These are phyloP conservation scores for Pulicaria dysenterica DNA, from an alignment of 129 eudicot genomes.

Conservation along the genomic window DNA sequence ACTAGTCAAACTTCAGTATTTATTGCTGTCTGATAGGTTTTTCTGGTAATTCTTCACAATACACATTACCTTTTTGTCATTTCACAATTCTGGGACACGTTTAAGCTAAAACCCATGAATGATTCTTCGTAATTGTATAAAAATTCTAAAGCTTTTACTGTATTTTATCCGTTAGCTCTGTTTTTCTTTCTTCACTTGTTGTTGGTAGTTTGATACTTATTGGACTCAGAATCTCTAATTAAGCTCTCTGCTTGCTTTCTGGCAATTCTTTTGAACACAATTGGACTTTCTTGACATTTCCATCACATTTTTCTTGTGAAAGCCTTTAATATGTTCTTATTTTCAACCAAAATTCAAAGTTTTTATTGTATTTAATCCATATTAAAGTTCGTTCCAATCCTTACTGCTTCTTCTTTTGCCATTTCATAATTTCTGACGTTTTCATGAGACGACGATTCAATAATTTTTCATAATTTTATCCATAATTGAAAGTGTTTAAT, in stretches of 20 bases:
- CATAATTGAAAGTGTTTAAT: not conserved
- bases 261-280: not conserved
- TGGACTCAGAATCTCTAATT: not conserved
- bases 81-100: slow-evolving; percentile 23
- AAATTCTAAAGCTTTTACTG: not conserved
- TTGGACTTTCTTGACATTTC: slow-evolving; percentile 5
- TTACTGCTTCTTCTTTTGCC: not conserved
- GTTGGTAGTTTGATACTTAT: not conserved
- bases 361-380: not conserved
- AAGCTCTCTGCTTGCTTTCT: slow-evolving; percentile 2
- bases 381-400: not conserved
- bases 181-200: not conserved
- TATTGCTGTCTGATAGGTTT: slow-evolving; percentile 26
- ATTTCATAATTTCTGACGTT: not conserved
- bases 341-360: slow-evolving; percentile 2
- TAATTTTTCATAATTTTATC: slow-evolving; percentile 3
- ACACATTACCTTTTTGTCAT: slow-evolving; percentile 32
- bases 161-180: slow-evolving; percentile 19
- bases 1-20: slow-evolving; percentile 11
- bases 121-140: not conserved
- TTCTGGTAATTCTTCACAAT: slow-evolving; percentile 41
- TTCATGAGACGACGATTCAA: not conserved
- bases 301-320: slow-evolving; percentile 13
- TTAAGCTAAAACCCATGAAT: slow-evolving; percentile 12
- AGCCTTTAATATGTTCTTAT: slow-evolving; percentile 9